Evolutionary conservation across 306 rosid species (phyloP), one percentile per base, ranked within the genome.

Genomic region (Rubus idaeus): DNA sequence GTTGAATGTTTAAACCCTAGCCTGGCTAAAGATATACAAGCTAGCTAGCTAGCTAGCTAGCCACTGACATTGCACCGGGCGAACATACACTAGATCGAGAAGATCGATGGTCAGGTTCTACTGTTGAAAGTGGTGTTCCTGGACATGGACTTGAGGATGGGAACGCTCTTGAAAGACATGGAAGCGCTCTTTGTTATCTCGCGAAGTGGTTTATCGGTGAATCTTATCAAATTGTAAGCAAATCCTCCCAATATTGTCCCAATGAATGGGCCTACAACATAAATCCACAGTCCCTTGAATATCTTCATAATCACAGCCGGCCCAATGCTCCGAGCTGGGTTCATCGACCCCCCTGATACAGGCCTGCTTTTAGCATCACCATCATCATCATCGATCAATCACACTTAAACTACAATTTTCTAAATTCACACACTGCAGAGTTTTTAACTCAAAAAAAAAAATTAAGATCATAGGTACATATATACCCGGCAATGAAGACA

Each of bases 301-400:
- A 21, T 16, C 10, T 50, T 70, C 93, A 77, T 79, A 63, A 88
- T 74, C 47, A 92, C 3, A 1, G 97, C 93, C 0, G 96, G 97
- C 57, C 96, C 96, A 57, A 90, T 40, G 71, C 88, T 92, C 83
- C 97, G 82, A 0, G 93, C 90, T 45, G 97, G 97, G 80, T 92
- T 88, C 97, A 92, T 87, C 0, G 93, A 92, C 0, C 83, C 97
- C 68, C 96, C 97, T 21, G 88, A 82, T 17, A 92, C 70, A 0
- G 88, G 90, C 70, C 97, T 83, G 68, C 17, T 71, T 42, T 62
- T 4, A 62, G 3, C 44, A 61, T 26, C 1, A 21, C 4, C 67
- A 13, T 10, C 67, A 10, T 21, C 17, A 5, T 60, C 12, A 20
- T 56, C 57, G 5, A 52, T 52, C 57, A 18, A 30, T 30, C 35